Percentiles rank a stretch among this genome's conserved stretches.
Conservation (phyloP, 2,329 filamentous ascomycete species). For the Talaromyces sp. region DNA sequence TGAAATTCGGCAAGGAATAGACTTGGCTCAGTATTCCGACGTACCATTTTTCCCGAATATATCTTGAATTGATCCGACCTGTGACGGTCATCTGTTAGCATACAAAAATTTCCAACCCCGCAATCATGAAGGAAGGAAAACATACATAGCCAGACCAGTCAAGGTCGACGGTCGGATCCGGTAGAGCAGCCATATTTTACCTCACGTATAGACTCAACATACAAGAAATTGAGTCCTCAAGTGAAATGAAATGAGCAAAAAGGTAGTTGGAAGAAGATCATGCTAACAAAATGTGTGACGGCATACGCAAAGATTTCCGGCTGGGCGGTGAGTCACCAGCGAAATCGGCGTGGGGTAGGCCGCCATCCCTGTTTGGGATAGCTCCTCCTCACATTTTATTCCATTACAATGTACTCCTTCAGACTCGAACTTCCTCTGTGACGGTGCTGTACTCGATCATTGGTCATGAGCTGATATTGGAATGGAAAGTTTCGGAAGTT, state of each 20-base stretch:
- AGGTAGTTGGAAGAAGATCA: neutral
- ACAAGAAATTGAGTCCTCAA: neutral
- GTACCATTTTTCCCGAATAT: slow-evolving; percentile 46
- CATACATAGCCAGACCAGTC: slow-evolving; percentile 44
- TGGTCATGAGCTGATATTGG: too few relatives aligned
- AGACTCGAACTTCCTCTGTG: neutral
- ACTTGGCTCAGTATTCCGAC: neutral
- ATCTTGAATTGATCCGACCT: slow-evolving; percentile 41
- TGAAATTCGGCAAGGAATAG: neutral
- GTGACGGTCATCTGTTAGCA: neutral
- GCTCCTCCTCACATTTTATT: neutral
- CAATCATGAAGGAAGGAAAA: neutral
- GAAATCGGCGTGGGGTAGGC: slow-evolving; percentile 18
- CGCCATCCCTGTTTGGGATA: neutral
- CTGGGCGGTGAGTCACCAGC: slow-evolving; percentile 17
- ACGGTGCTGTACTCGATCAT: too few relatives aligned
- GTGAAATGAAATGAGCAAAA: neutral
- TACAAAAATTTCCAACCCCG: neutral
- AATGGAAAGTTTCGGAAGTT: too few relatives aligned
- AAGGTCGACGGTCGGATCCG: slow-evolving; percentile 43
- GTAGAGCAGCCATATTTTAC: slow-evolving; percentile 19
- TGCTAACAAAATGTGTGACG: neutral
- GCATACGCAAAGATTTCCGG: slow-evolving; percentile 13
- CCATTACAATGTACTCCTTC: neutral
- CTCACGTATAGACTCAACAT: neutral